These are phyloP conservation scores for Lepidium didymum DNA, from an alignment of 345 rosid genomes.

Conservation along the genomic window DNA sequence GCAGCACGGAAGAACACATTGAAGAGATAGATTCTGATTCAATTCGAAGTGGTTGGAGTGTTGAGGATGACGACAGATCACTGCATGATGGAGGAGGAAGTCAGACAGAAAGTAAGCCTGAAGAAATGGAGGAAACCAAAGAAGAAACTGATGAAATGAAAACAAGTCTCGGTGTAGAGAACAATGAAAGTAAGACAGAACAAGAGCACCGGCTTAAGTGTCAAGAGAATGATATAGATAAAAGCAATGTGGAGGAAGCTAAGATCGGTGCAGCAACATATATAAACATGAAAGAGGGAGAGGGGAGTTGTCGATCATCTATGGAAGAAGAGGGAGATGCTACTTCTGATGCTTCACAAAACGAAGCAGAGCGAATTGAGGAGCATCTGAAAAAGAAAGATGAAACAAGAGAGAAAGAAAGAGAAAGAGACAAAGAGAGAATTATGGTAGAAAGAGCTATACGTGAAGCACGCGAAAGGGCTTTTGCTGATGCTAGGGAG, in stretches of 20 bases:
- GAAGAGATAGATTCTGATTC: conserved; percentile 38
- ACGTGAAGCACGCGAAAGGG: conserved; percentile 91
- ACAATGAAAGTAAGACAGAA: conserved; percentile 6
- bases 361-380: conserved; percentile 37
- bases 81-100: conserved; percentile 27
- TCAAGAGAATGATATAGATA: conserved; percentile 21
- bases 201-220: conserved; percentile 14
- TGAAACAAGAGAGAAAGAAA: conserved; percentile 44
- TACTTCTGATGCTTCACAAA: conserved; percentile 29
- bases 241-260: conserved; percentile 23
- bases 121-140: conserved; percentile 27
- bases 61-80: conserved; percentile 17
- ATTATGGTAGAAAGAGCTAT: conserved; percentile 86
- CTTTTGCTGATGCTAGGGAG: conserved; percentile 82
- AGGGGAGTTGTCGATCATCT: conserved; percentile 29
- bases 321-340: conserved; percentile 38
- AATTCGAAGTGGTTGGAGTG: conserved; percentile 33
- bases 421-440: too few relatives aligned
- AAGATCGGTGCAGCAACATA: conserved; percentile 22
- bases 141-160: conserved; percentile 18
- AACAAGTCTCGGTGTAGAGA: conserved; percentile 8
- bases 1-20: conserved; percentile 29
- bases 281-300: conserved; percentile 30
- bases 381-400: conserved; percentile 35
- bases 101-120: conserved; percentile 25